These are phyloP conservation scores for Ulota crispa DNA, from an alignment of 225 moss, liverwort and hornwort genomes.

Conservation along the genomic window DNA sequence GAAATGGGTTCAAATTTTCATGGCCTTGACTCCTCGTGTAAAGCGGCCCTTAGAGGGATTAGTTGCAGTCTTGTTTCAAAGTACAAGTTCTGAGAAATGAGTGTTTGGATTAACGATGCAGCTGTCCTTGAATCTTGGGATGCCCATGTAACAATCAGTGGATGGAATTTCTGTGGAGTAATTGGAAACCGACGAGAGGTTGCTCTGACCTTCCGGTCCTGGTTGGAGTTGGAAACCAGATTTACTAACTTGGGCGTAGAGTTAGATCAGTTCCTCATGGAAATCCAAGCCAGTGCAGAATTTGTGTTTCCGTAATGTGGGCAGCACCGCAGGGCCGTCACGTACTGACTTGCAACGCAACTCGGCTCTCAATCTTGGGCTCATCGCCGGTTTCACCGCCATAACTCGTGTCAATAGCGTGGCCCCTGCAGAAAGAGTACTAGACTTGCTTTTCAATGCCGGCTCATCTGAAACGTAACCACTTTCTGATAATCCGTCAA, in stretches of 20 bases:
- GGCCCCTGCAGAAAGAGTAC: background rate
- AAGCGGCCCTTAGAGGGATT: background rate
- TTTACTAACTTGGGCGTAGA: background rate
- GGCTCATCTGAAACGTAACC: background rate
- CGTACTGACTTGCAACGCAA: background rate
- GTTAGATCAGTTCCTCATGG: background rate
- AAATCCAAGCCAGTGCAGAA: background rate
- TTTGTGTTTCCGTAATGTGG: constrained; percentile 8
- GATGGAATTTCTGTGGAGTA: background rate
- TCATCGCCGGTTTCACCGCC: constrained; percentile 21
- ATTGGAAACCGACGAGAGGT: background rate
- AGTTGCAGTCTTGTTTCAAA: background rate
- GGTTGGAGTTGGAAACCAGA: background rate
- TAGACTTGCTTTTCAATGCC: constrained; percentile 1
- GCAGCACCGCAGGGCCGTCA: constrained; percentile 8
- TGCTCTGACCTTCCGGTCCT: background rate
- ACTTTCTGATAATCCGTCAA: background rate
- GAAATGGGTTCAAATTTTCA: no score
- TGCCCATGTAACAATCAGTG: background rate
- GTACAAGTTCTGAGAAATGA: background rate
- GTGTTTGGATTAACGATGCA: background rate
- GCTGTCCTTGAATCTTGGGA: background rate
- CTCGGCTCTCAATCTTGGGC: background rate
- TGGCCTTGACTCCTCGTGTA: no score
- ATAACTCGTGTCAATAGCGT: constrained; percentile 3